Conservation (phyloP, 164 flowering plant species). For the Chimonanthus praecox region DNA sequence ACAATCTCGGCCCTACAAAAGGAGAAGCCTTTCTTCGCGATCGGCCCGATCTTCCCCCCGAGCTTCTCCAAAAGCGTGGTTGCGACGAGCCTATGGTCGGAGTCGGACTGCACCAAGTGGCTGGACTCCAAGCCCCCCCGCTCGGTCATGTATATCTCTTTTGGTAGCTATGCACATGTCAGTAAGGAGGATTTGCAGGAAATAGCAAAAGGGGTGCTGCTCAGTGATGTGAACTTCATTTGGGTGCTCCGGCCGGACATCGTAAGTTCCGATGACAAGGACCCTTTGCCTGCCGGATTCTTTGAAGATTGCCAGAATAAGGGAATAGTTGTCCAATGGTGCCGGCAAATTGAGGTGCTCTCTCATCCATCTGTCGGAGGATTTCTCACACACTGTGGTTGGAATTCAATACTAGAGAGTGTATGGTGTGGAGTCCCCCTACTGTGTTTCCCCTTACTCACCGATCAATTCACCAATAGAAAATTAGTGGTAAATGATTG, state of each 20-base stretch:
- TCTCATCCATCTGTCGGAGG: conserved; percentile 63
- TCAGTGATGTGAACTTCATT: conserved; percentile 46
- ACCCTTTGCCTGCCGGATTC: conserved; percentile 48
- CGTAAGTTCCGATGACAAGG: conserved; percentile 40
- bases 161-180: conserved; percentile 81
- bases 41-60: conserved; percentile 62
- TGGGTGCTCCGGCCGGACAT: conserved; percentile 81
- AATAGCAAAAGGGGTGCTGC: conserved; percentile 58
- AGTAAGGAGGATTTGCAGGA: conserved; percentile 38
- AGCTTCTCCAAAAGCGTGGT: conserved; percentile 33
- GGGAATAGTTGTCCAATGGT: conserved; percentile 63
- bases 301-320: conserved; percentile 23
- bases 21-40: conserved; percentile 45
- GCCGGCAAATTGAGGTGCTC: conserved; percentile 49
- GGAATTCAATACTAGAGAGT: conserved; percentile 75
- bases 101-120: conserved; percentile 73
- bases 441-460: conserved; percentile 60
- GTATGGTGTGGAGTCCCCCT: conserved; percentile 55
- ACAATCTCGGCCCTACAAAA: conserved; percentile 49
- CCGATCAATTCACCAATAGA: conserved; percentile 76
- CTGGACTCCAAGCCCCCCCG: conserved; percentile 48
- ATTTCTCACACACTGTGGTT: conserved; percentile 76
- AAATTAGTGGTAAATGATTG: conserved; percentile 75
- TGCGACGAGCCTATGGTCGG: conserved; percentile 73
- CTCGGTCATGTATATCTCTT: conserved; percentile 73